Conservation (phyloP, 305 asterid species). For the Ilex paraguariensis region DNA sequence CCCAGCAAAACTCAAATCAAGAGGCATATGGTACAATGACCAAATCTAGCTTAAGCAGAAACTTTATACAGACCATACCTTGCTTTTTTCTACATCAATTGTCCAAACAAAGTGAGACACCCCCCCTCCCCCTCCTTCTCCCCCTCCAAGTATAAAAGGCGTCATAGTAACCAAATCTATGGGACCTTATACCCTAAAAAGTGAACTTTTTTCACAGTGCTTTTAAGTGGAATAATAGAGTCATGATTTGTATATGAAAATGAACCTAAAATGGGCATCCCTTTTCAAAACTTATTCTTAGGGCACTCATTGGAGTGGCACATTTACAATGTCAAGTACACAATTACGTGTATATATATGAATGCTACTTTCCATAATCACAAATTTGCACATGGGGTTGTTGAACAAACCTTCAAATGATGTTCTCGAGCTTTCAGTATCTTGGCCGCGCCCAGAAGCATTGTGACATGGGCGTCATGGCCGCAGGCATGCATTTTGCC, state of each 20-base stretch:
- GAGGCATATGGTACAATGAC: not conserved
- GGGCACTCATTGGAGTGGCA: no score
- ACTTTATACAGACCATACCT: not conserved
- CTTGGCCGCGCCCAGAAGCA: slow-evolving; percentile 83
- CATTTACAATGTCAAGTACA: not conserved
- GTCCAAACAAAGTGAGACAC: no score
- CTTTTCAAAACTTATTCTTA: no score
- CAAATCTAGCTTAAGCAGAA: no score
- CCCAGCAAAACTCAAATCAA: not conserved
- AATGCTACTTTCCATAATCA: not conserved
- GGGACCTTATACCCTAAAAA: no score
- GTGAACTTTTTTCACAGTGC: no score
- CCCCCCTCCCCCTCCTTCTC: no score
- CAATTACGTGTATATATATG: not conserved
- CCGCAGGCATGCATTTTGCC: slow-evolving; percentile 99
- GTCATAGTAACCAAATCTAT: no score
- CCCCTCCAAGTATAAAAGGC: no score
- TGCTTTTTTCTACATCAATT: not conserved
- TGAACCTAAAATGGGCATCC: no score
- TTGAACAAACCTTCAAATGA: slow-evolving; percentile 45
- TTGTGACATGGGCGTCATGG: slow-evolving; percentile 91
- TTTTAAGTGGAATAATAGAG: no score
- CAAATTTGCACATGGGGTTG: not conserved
- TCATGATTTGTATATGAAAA: no score
- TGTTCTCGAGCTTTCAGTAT: slow-evolving; percentile 64